Evolutionary conservation across 176 grass and related monocot species (phyloP).

Genomic region (Ananas comosus): DNA sequence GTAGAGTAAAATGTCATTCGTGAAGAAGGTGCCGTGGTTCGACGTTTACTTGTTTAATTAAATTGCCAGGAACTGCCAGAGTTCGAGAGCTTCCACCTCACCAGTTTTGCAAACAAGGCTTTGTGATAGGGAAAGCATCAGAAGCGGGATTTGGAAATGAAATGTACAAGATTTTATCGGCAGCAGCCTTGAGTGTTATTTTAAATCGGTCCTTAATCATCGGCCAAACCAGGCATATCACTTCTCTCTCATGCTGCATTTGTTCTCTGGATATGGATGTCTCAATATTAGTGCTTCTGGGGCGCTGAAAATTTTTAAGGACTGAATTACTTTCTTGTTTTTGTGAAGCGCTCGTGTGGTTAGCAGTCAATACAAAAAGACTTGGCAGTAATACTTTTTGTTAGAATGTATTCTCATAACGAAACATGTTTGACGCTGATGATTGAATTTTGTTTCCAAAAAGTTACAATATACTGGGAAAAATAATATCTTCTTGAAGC

Average conservation of each 20-base stretch:
- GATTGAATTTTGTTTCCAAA: neutral
- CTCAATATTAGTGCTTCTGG: neutral
- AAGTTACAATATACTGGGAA: neutral
- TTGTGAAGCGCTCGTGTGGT: neutral
- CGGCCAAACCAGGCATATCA: slow-evolving; percentile 87
- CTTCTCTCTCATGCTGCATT: slow-evolving; percentile 38
- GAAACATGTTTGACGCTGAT: neutral
- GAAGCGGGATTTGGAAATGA: slow-evolving; percentile 96
- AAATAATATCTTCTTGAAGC: neutral
- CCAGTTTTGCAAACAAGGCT: slow-evolving; percentile 83
- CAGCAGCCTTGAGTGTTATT: slow-evolving; percentile 81
- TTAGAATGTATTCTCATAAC: neutral
- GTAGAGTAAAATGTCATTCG: slow-evolving; percentile 11
- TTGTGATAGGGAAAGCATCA: slow-evolving; percentile 91
- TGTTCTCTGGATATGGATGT: slow-evolving; percentile 24
- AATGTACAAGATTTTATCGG: slow-evolving; percentile 93
- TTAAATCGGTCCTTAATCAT: slow-evolving; percentile 93
- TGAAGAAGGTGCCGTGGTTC: slow-evolving; percentile 14
- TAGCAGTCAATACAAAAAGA: neutral
- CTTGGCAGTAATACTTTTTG: neutral
- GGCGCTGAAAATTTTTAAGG: neutral
- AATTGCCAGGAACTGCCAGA: slow-evolving; percentile 60
- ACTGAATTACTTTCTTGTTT: neutral
- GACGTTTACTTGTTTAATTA: slow-evolving; percentile 47
- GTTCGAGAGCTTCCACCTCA: slow-evolving; percentile 54